Conservation (phyloP, 768 basidiomycete species). For the Kwoniella shandongensis region DNA sequence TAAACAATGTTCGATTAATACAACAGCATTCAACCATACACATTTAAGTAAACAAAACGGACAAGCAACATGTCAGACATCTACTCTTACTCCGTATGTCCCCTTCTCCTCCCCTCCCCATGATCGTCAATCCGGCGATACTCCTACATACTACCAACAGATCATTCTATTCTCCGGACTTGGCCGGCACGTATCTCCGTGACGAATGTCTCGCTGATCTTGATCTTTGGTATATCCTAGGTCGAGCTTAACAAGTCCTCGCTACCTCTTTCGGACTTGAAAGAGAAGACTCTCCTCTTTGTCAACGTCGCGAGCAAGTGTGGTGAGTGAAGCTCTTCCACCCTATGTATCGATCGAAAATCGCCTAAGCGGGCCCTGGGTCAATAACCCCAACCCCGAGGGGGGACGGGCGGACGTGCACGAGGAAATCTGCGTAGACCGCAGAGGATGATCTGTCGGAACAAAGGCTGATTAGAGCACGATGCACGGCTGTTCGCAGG, state of each 20-base stretch:
- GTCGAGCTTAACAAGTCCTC: conserved; percentile 43
- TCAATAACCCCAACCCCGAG: too few relatives aligned
- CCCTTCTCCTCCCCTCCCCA: not conserved
- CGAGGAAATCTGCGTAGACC: too few relatives aligned
- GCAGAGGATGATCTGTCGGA: too few relatives aligned
- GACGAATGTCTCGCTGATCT: too few relatives aligned
- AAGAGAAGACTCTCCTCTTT: conserved; percentile 50
- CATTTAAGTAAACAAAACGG: too few relatives aligned
- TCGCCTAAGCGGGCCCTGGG: too few relatives aligned
- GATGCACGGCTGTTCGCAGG: conserved; percentile 21
- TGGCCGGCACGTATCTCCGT: not conserved
- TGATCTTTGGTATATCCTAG: conserved; percentile 13
- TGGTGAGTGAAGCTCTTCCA: conserved; percentile 35
- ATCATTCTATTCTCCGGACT: not conserved
- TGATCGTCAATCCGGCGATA: not conserved
- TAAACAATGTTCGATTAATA: too few relatives aligned
- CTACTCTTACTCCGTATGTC: conserved; percentile 44
- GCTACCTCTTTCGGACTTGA: conserved; percentile 39
- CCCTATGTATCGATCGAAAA: not conserved
- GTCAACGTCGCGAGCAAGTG: conserved; percentile 54
- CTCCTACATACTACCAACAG: too few relatives aligned
- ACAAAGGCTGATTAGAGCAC: not conserved
- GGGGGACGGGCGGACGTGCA: too few relatives aligned
- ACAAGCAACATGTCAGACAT: conserved; percentile 41
- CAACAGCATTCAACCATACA: too few relatives aligned